Evolutionary conservation across 495 filamentous ascomycete species (phyloP).

Genomic region (Haplographium delicatum): DNA sequence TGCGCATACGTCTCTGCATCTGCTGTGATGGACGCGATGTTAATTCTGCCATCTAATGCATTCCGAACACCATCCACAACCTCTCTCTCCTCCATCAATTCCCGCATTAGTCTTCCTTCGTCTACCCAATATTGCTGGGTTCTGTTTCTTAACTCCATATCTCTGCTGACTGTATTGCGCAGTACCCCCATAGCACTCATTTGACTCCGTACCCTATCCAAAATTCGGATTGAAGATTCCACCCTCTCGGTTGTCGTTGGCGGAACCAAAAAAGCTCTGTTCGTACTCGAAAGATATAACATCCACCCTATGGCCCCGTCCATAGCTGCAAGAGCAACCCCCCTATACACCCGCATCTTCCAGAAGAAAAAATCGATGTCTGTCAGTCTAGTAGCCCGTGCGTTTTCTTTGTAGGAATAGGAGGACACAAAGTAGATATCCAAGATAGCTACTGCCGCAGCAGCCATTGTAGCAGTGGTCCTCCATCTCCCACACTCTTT

Average conservation of each 20-base stretch:
- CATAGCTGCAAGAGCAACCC: slow-evolving; percentile 50
- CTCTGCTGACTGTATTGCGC: slow-evolving; percentile 48
- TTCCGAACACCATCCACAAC: slow-evolving; percentile 53
- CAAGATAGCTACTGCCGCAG: slow-evolving; percentile 48
- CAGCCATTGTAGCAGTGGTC: slow-evolving; percentile 57
- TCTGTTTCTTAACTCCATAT: slow-evolving; percentile 44
- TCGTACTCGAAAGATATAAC: slow-evolving; percentile 71
- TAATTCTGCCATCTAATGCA: slow-evolving; percentile 45
- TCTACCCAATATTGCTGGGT: slow-evolving; percentile 45
- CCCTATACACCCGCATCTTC: slow-evolving; percentile 54
- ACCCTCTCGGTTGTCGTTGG: slow-evolving; percentile 42
- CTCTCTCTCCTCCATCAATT: slow-evolving; percentile 56
- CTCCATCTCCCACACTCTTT: slow-evolving; percentile 62
- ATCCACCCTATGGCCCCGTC: slow-evolving; percentile 56
- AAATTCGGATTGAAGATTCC: slow-evolving; percentile 33
- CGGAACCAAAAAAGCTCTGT: slow-evolving; percentile 50
- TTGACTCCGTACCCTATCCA: slow-evolving; percentile 37
- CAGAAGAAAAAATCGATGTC: slow-evolving; percentile 67
- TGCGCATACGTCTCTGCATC: slow-evolving; percentile 52
- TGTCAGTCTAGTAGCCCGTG: slow-evolving; percentile 46
- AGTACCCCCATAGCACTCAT: slow-evolving; percentile 48
- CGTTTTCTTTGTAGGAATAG: slow-evolving; percentile 59
- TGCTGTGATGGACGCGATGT: slow-evolving; percentile 40
- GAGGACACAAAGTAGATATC: slow-evolving; percentile 57
- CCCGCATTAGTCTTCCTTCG: slow-evolving; percentile 48